Conservation (phyloP, 192 early-diverging fungal genomes). For the Phycomyces nitens region DNA sequence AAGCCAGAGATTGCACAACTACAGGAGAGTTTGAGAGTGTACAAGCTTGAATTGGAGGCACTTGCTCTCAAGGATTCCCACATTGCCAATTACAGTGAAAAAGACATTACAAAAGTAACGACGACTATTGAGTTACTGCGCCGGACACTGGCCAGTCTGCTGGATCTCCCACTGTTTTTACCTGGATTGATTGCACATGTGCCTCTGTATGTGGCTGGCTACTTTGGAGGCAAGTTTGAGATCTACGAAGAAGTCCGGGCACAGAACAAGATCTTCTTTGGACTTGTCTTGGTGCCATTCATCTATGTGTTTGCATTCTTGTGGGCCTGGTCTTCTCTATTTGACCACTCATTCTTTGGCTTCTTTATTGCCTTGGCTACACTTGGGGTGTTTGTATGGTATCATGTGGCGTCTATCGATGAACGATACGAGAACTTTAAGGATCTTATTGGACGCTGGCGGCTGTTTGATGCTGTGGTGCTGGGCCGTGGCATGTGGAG, state of each 20-base stretch:
- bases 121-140: constrained; percentile 27
- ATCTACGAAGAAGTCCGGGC: constrained; percentile 44
- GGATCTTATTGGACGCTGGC: constrained; percentile 35
- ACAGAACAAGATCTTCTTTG: constrained; percentile 46
- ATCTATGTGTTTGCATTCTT: constrained; percentile 38
- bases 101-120: constrained; percentile 23
- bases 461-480: constrained; percentile 39
- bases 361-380: constrained; percentile 26
- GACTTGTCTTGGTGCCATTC: constrained; percentile 26
- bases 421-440: constrained; percentile 36
- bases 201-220: constrained; percentile 42
- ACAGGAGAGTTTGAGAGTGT: constrained; percentile 29
- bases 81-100: constrained; percentile 39
- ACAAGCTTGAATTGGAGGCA: constrained; percentile 29
- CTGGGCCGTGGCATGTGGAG: constrained; percentile 39
- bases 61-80: constrained; percentile 30
- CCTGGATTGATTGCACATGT: constrained; percentile 40
- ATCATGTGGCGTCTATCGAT: constrained; percentile 39
- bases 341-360: constrained; percentile 34
- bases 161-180: constrained; percentile 41
- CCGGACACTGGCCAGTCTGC: constrained; percentile 14
- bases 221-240: constrained; percentile 35
- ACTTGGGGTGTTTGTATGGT: constrained; percentile 39
- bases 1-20: constrained; percentile 22
- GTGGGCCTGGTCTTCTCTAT: constrained; percentile 32